Percentiles rank a stretch among this genome's conserved stretches.
Conservation (phyloP, 75 land plant genomes). For the Chamaecyparis obtusa region DNA sequence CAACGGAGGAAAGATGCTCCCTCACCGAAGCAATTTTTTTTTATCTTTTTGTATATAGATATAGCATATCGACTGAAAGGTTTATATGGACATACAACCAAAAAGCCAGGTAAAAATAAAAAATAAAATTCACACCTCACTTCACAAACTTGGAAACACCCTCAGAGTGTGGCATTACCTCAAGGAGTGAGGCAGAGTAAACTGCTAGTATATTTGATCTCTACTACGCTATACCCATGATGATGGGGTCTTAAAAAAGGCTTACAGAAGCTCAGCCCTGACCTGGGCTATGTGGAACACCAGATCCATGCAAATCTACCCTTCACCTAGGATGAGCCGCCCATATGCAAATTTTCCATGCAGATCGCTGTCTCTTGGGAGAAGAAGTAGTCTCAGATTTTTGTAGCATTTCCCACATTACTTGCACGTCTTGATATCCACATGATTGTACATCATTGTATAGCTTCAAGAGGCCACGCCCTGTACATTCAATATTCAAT, state of each 20-base stretch:
- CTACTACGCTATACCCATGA: slow-evolving; percentile 4
- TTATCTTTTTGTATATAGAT: slow-evolving; percentile 2
- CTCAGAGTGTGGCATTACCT: slow-evolving; percentile 3
- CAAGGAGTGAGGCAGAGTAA: slow-evolving; percentile 7
- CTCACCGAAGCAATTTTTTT: background rate
- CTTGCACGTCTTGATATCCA: slow-evolving; percentile 21
- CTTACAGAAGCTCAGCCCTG: background rate
- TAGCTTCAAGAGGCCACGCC: slow-evolving; percentile 30
- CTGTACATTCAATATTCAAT: slow-evolving; percentile 13
- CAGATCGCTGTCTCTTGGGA: slow-evolving; percentile 7
- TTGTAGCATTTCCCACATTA: slow-evolving; percentile 28
- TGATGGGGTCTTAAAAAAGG: background rate
- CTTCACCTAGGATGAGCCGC: slow-evolving; percentile 11
- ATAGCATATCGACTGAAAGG: background rate
- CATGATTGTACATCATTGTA: slow-evolving; percentile 22
- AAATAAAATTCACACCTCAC: background rate
- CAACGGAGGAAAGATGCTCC: slow-evolving; percentile 19
- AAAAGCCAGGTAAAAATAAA: background rate
- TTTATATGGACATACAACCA: background rate
- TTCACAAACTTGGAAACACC: slow-evolving; percentile 10
- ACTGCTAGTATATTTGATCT: slow-evolving; percentile 1
- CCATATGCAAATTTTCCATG: slow-evolving; percentile 13
- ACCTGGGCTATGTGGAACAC: background rate
- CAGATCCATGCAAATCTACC: background rate
- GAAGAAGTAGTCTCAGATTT: slow-evolving; percentile 9